Evolutionary conservation across 73 alveolate genomes (phyloP).

Genomic region (Effrenium voratum): DNA sequence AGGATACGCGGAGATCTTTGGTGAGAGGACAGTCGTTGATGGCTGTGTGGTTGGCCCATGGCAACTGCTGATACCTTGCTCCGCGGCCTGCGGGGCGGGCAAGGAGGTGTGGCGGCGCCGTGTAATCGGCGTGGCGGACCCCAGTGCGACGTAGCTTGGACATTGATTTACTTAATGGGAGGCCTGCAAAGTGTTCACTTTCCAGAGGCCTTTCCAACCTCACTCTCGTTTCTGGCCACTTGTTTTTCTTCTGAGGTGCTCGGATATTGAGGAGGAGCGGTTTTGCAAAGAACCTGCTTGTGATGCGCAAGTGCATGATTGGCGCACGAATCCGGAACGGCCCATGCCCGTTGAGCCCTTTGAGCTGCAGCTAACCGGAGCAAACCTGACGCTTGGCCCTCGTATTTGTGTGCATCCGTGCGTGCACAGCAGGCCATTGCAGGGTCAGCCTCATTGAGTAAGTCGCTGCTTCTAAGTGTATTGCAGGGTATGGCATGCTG

Average conservation of each 20-base stretch:
- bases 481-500: neutral
- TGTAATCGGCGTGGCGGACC: neutral
- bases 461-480: neutral
- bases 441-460: neutral
- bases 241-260: no score
- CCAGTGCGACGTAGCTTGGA: no score
- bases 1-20: conserved; percentile 26
- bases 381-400: neutral
- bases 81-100: conserved; percentile 35
- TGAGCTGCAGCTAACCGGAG: conserved; percentile 1
- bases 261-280: conserved; percentile 30
- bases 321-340: neutral
- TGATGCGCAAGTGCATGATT: neutral
- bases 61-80: neutral
- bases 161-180: no score
- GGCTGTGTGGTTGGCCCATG: conserved; percentile 32
- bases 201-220: no score
- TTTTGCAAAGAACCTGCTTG: conserved; percentile 12
- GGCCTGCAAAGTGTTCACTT: no score
- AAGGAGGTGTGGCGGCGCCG: conserved; percentile 34
- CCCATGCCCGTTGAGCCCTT: neutral
- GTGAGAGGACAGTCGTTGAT: conserved; percentile 3
- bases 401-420: neutral
- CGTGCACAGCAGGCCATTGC: neutral
- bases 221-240: no score